Base-by-base conservation (phyloP, 1,284 basidiomycete genomes). In the Mycosarcoma maydis region DNA sequence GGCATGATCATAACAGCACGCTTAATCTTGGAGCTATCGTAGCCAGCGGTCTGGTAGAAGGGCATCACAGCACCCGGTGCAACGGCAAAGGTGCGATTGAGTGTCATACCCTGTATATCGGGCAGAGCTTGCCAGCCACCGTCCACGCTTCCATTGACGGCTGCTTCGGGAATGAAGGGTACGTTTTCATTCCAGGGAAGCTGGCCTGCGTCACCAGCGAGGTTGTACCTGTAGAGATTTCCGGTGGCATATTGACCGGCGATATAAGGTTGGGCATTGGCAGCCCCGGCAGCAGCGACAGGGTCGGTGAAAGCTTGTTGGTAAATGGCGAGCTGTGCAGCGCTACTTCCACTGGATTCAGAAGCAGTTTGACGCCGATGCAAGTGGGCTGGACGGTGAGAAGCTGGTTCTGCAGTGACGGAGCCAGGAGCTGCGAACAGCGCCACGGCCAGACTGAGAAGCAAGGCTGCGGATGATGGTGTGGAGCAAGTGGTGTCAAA, bases 111-210 rank as follows among this genome's bases (percentile, higher is more conserved):
- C 4, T 42, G 24, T 9, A 80, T 45, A 0, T 53, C 27, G 2
- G 80, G 78, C 1, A 81, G 34, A 2, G 33, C 49, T 10, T 58
- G 6, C 72, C 76, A 81, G 1, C 93, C 92, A 5, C 46, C 56
- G 8, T 58, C 53, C 4, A 50, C 39, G 30, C 36, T 54, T 14
- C 70, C 67, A 14, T 66, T 49, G 20, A 77, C 73, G 14, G 34
- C 56, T 2, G 75, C 72, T 45, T 62, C 71, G 24, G 51, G 34
- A 14, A 57, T 34, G 19, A 58, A 73, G 20, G 44, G 37, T 1
- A 76, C 66, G 34, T 65, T 64, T 11, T 45, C n/a, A 45, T 66
- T 73, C 75, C 75, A 76, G 1, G 72, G 66, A 20, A 76, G 73
- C 47, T 80, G 78, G 3, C 39, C 40, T 11, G 45, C 41, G 26